Evolutionary conservation across 768 basidiomycete genomes (phyloP), one percentile per base, ranked within the genome.

Genomic region (Mycena leptocephala): DNA sequence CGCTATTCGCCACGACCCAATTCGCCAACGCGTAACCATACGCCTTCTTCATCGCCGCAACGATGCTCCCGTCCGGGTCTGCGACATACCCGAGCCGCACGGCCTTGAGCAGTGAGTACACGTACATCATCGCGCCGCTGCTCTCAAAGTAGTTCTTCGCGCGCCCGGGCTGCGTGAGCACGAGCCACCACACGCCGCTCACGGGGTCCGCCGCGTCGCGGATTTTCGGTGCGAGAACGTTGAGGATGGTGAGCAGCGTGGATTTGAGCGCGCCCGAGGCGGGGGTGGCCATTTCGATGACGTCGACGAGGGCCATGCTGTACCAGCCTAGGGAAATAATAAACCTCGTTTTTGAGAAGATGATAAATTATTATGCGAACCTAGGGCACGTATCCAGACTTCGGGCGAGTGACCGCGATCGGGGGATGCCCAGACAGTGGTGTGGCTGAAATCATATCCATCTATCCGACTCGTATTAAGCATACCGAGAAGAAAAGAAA

Each of bases 101-200:
- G 6, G 83, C 88, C 72, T 88, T 88, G 77, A 90, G 73, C 53
- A 90, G 76, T 0, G 88, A 73, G 78, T 90, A 90, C 5, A 89
- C 86, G 70, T 85, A 89, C 89, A 90, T 90, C 55, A 85, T 82
- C 14, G 83, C 77, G 0, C 85, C 89, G 73, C 87, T 88, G 80
- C 88, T 88, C 83, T 90, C 89, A 70, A 90, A 89, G 75, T 90
- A 90, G 75, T 90, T 90, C 43, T 82, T 82, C 32, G 81, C 78
- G 24, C 88, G 79, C 30, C 88, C 88, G 20, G 89, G 88, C 77
- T 90, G 86, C 13, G 86, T 88, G 32, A 89, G 83, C n/a, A 90
- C 89, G 33, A 89, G 84, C 89, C 89, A 90, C 88, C 89, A 90
- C 20, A 83, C 88, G 24, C 88, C 89, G 16, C 81, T 82, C 2